These are phyloP conservation scores for Nakaseomyces glabratus DNA, from an alignment of 1,139 yeast species.

Conservation along the genomic window DNA sequence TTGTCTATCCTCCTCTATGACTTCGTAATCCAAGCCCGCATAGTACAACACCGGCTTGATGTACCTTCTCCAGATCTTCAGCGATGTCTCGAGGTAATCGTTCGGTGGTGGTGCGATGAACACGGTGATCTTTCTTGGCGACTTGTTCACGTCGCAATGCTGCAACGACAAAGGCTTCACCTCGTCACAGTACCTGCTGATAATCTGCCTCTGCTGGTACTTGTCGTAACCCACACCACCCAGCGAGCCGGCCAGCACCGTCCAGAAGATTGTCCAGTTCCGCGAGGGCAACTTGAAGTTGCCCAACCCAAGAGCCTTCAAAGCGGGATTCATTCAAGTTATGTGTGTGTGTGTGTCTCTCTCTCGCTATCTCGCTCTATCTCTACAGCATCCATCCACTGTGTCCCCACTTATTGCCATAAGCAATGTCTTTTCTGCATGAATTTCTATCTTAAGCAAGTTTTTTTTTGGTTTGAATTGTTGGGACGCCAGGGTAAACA, in stretches of 20 bases:
- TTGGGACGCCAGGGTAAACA: too few species aligned
- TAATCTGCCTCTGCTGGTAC: slow-evolving; percentile 54
- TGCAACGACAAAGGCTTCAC: slow-evolving; percentile 46
- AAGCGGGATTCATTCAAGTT: slow-evolving; percentile 78
- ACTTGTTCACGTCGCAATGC: slow-evolving; percentile 39
- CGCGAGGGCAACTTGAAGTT: slow-evolving; percentile 72
- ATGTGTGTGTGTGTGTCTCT: too few species aligned
- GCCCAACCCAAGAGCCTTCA: slow-evolving; percentile 80
- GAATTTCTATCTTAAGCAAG: too few species aligned
- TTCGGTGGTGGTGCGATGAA: slow-evolving; percentile 95
- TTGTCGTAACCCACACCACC: slow-evolving; percentile 78
- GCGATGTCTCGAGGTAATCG: slow-evolving; percentile 72
- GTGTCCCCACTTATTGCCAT: too few species aligned
- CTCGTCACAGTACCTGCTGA: slow-evolving; percentile 56
- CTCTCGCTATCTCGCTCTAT: too few species aligned
- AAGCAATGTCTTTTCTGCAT: too few species aligned
- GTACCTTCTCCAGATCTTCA: slow-evolving; percentile 66
- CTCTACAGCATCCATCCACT: too few species aligned
- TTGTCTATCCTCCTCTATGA: slow-evolving; percentile 63
- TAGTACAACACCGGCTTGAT: slow-evolving; percentile 82
- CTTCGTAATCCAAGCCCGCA: slow-evolving; percentile 78
- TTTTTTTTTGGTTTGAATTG: too few species aligned
- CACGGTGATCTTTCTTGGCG: slow-evolving; percentile 71
- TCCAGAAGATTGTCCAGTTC: slow-evolving; percentile 90
- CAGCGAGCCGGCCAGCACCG: slow-evolving; percentile 51